These are phyloP conservation scores for Aureobasidium melanogenum DNA, from an alignment of 2,329 filamentous ascomycete species.

Conservation along the genomic window DNA sequence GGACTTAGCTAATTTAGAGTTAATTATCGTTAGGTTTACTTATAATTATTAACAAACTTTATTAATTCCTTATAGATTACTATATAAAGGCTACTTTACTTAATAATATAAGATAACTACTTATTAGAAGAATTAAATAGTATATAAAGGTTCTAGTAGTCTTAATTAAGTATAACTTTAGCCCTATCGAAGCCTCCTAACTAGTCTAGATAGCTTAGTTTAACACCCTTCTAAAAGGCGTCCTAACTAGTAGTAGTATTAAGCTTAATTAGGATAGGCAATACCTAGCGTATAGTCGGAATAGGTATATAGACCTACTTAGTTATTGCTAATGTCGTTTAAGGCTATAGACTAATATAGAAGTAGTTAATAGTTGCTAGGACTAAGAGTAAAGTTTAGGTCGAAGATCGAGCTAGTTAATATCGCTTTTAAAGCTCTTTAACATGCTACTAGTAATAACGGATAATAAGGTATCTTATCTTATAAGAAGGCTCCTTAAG, in stretches of 20 bases:
- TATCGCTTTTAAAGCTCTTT: not conserved
- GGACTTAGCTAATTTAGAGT: not conserved
- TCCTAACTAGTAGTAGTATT: not conserved
- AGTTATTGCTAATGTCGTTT: too few species aligned
- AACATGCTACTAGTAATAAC: not conserved
- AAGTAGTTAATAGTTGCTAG: not conserved
- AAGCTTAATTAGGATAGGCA: not conserved
- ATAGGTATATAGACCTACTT: too few species aligned
- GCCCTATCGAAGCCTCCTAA: not conserved
- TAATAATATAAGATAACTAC: not conserved
- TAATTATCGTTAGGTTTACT: not conserved
- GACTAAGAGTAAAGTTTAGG: not conserved
- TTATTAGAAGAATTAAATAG: not conserved
- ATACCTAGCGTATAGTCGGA: too few species aligned
- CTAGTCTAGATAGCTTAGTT: not conserved
- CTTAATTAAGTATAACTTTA: not conserved
- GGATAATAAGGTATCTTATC: not conserved
- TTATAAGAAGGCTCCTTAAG: not conserved
- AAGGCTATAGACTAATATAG: not conserved
- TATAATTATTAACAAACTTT: not conserved
- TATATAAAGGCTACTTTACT: not conserved
- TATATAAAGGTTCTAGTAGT: not conserved
- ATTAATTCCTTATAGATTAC: not conserved
- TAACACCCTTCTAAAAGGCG: not conserved
- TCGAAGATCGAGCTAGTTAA: not conserved